Evolutionary conservation across 2,329 filamentous ascomycete genomes (phyloP), one percentile per base, ranked within the genome.

Genomic region (Botrytis aclada): DNA sequence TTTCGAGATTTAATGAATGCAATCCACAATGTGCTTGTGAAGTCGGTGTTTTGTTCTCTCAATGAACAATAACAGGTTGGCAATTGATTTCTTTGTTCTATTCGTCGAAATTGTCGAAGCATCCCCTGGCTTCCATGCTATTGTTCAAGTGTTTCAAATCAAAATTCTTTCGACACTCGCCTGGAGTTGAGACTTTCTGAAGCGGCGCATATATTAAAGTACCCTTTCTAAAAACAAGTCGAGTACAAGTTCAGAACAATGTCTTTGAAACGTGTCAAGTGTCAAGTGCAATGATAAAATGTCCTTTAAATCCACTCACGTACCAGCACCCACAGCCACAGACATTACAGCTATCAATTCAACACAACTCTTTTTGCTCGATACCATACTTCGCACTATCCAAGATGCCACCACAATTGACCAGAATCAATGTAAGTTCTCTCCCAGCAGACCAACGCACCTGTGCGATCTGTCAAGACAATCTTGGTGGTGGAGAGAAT

Each of bases 381-480:
- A 29, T 18, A 29, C 3, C 29, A 10, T 12, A 18, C 34, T 22
- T 18, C 64, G 14, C 34, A 9, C 32, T 16, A n/a, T 54, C 4
- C 18, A 67, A 56, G 34, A 67, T 67, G 64, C 25, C 64, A 67
- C 9, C 16, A 22, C 34, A 39, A 29, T 32, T 67, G 6, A 67
- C 45, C 4, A 10, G 14, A 56, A 25, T 67, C 18, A 25, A n/a
- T 18, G 34, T 67, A 9, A n/a, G 18, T 20, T 56, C 47, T 67
- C 25, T 67, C 25, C 34, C 47, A 56, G 64, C 9, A 39, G 64
- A 67, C 34, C 25, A 54, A 22, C 47, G 64, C 47, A 67, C 9
- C 20, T 67, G 64, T 51, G 7, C 64, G 18, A 67, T 67, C n/a
- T 67, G 64, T 32, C 64, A 56, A 32, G 64, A 56, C n/a, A 14